Evolutionary conservation across 2,329 filamentous ascomycete genomes (phyloP).

Genomic region (Trichothecium roseum): DNA sequence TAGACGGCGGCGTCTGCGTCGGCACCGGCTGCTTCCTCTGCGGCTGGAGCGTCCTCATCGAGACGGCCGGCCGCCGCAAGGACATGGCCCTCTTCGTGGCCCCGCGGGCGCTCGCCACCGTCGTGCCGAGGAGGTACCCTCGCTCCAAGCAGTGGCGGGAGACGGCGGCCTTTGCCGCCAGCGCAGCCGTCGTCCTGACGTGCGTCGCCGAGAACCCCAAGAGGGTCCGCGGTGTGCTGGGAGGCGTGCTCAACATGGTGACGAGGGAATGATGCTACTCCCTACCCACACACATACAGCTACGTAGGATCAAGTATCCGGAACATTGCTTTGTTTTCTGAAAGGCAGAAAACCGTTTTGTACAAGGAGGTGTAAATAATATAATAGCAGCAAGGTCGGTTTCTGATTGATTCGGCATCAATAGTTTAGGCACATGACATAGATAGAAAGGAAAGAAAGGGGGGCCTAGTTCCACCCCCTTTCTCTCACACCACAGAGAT

Average conservation of each 20-base stretch:
- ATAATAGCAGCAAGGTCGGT: no score
- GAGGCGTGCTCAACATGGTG: conserved; percentile 44
- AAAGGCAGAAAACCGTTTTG: no score
- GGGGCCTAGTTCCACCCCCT: no score
- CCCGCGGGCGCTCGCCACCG: conserved; percentile 63
- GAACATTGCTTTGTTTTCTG: no score
- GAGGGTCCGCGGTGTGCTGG: conserved; percentile 59
- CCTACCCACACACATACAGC: no score
- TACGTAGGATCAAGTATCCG: no score
- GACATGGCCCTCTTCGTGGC: conserved; percentile 76
- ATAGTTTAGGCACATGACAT: no score
- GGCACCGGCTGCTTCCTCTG: conserved; percentile 63
- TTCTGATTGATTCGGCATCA: no score
- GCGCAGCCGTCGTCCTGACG: conserved; percentile 61
- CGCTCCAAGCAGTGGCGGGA: conserved; percentile 56
- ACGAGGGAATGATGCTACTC: conserved; percentile 25
- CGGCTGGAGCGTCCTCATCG: conserved; percentile 72
- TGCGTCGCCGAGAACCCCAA: conserved; percentile 50
- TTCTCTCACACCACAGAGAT: no score
- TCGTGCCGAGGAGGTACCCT: conserved; percentile 61
- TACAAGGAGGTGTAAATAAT: no score
- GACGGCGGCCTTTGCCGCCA: conserved; percentile 53
- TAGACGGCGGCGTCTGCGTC: conserved; percentile 59
- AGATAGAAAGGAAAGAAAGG: no score
- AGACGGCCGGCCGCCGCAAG: conserved; percentile 53